phyloP scores from a whole-genome alignment of 2,329 filamentous ascomycete species.

The Colletotrichum orchidophilum region DNA sequence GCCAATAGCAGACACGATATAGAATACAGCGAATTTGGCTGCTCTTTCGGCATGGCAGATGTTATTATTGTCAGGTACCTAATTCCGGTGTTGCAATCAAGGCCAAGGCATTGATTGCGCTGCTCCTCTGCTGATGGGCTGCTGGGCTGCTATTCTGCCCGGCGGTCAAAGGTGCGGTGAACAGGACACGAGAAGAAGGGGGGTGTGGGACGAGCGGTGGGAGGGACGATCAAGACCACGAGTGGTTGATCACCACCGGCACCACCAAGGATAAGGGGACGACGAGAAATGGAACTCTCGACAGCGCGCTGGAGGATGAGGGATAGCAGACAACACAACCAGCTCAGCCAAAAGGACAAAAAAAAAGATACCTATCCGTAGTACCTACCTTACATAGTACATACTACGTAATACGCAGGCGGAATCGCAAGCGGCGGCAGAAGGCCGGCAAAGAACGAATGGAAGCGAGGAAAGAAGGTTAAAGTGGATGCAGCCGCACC shows the following conservation, averaged over 20 bases:
- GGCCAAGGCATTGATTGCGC: too few species aligned
- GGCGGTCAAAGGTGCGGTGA: constrained; percentile 28
- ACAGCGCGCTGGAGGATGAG: background rate
- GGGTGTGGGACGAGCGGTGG: constrained; percentile 24
- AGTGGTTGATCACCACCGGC: background rate
- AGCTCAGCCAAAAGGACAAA: too few species aligned
- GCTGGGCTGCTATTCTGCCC: constrained; percentile 11
- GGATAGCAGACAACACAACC: too few species aligned
- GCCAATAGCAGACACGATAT: background rate
- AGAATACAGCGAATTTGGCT: background rate
- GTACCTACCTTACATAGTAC: background rate
- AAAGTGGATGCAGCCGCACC: constrained; percentile 17
- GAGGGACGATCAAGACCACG: background rate
- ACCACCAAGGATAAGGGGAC: background rate
- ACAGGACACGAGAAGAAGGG: background rate
- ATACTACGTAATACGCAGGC: background rate
- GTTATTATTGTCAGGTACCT: too few species aligned
- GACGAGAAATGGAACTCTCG: constrained; percentile 4
- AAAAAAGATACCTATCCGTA: background rate
- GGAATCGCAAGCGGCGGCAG: background rate
- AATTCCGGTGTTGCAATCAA: background rate
- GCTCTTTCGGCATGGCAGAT: background rate
- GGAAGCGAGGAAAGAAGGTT: constrained; percentile 32
- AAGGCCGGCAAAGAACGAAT: constrained; percentile 16
- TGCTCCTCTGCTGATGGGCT: background rate